These are phyloP conservation scores for Lasiodiplodia theobromae DNA, from an alignment of 2,329 filamentous ascomycete genomes.

Conservation along the genomic window DNA sequence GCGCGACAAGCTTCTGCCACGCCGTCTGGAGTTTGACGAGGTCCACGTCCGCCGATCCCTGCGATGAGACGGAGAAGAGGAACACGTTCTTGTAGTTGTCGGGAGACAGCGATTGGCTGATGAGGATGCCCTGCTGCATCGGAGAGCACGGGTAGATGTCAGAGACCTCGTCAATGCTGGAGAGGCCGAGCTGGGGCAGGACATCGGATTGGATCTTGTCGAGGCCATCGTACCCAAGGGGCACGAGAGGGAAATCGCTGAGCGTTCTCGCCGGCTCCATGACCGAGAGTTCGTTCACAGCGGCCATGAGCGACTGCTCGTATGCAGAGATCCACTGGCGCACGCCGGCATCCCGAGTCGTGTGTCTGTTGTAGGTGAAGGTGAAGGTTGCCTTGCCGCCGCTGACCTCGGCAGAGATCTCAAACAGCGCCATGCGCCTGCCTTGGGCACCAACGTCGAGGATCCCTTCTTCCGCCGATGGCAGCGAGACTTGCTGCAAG, in stretches of 20 bases:
- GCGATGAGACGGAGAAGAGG: neutral
- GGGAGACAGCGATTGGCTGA: constrained; percentile 10
- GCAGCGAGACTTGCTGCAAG: constrained; percentile 9
- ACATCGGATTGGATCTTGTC: constrained; percentile 11
- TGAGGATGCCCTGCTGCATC: constrained; percentile 26
- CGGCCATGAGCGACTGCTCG: constrained; percentile 41
- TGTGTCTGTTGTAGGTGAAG: constrained; percentile 59
- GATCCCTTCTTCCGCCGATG: neutral
- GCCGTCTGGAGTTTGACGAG: constrained; percentile 40
- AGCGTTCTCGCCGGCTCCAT: constrained; percentile 5
- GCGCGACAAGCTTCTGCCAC: constrained; percentile 46
- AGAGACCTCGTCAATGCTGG: constrained; percentile 34
- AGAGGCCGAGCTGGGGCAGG: constrained; percentile 10
- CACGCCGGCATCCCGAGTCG: constrained; percentile 55
- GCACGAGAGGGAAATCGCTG: constrained; percentile 12
- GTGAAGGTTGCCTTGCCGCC: constrained; percentile 56
- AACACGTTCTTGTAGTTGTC: constrained; percentile 19
- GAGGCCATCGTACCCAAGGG: neutral
- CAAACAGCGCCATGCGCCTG: constrained; percentile 58
- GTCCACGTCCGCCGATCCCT: constrained; percentile 33
- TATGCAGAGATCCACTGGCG: constrained; percentile 53
- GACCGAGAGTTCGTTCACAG: constrained; percentile 35
- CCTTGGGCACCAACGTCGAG: constrained; percentile 31
- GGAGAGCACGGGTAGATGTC: constrained; percentile 28
- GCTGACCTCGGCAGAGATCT: constrained; percentile 60